These are phyloP conservation scores for Russula ochroleuca DNA, from an alignment of 768 basidiomycete species.

Conservation along the genomic window DNA sequence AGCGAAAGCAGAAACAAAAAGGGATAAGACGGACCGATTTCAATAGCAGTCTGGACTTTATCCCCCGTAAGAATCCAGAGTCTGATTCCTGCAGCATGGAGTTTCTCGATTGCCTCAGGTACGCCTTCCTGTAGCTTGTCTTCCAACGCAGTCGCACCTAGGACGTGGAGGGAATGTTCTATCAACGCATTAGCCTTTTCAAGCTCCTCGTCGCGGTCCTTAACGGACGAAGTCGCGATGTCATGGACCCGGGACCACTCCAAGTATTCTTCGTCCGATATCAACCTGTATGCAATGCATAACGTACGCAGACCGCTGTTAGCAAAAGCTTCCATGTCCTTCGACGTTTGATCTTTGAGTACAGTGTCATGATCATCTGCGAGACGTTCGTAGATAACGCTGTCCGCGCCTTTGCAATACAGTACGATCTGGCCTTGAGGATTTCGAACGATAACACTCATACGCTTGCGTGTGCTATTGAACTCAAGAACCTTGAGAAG, in stretches of 20 bases:
- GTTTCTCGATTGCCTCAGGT: slow-evolving; percentile 88
- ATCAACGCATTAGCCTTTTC: slow-evolving; percentile 82
- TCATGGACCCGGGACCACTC: slow-evolving; percentile 80
- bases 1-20: slow-evolving; percentile 3
- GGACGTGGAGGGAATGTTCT: slow-evolving; percentile 75
- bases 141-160: slow-evolving; percentile 94
- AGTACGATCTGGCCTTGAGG: slow-evolving; percentile 79
- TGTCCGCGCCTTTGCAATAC: slow-evolving; percentile 97
- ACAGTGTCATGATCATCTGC: slow-evolving; percentile 66
- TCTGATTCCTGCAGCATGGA: slow-evolving; percentile 94
- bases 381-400: slow-evolving; percentile 86
- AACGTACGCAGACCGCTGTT: slow-evolving; percentile 90
- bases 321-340: slow-evolving; percentile 91
- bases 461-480: slow-evolving; percentile 89
- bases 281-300: slow-evolving; percentile 76
- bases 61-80: slow-evolving; percentile 98
- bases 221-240: slow-evolving; percentile 67
- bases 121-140: slow-evolving; percentile 98
- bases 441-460: slow-evolving; percentile 86
- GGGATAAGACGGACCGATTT: slow-evolving; percentile 56
- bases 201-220: slow-evolving; percentile 85
- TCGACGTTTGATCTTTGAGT: slow-evolving; percentile 71
- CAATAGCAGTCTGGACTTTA: slow-evolving; percentile 97
- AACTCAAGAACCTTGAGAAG: slow-evolving; percentile 85
- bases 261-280: slow-evolving; percentile 81